phyloP scores from a whole-genome alignment of 805 yeast genomes.

The Cephaloascus albidus region DNA sequence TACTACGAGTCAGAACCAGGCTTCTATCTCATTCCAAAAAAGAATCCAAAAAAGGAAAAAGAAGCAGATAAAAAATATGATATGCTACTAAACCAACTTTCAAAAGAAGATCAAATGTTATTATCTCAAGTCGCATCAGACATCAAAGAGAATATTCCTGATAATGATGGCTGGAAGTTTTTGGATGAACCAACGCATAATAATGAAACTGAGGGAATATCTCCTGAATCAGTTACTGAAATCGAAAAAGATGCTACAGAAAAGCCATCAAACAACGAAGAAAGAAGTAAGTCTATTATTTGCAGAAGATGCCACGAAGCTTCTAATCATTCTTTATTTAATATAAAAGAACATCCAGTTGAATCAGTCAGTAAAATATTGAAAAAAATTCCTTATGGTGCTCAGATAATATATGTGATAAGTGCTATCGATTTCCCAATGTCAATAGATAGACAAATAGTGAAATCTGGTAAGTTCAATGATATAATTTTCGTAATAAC shows the following conservation, averaged over 20 bases:
- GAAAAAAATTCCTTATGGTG: slow-evolving; percentile 28
- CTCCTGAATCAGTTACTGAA: slow-evolving; percentile 1
- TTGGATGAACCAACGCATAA: slow-evolving; percentile 1
- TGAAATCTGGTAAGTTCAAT: slow-evolving; percentile 20
- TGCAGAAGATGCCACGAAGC: slow-evolving; percentile 55
- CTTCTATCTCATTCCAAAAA: too few relatives aligned
- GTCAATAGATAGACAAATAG: slow-evolving; percentile 29
- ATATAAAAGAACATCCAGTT: slow-evolving; percentile 18
- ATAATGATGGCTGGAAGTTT: slow-evolving; percentile 1
- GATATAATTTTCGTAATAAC: slow-evolving; percentile 30
- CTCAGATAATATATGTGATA: slow-evolving; percentile 48
- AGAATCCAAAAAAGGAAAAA: too few relatives aligned
- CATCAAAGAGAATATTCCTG: slow-evolving; percentile 1
- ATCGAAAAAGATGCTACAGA: slow-evolving; percentile 1
- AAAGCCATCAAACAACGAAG: slow-evolving; percentile 1
- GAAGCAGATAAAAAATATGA: too few relatives aligned
- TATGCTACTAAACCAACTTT: too few relatives aligned
- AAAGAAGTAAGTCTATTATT: slow-evolving; percentile 10
- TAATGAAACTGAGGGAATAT: slow-evolving; percentile 1
- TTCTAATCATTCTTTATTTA: slow-evolving; percentile 29
- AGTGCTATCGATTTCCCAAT: slow-evolving; percentile 71
- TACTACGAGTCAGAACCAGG: too few relatives aligned
- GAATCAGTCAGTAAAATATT: slow-evolving; percentile 11
- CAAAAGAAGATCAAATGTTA: too few relatives aligned
- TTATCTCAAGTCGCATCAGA: too few relatives aligned